Conservation (phyloP, 176 grass and related monocot species). For the Musa acuminata region DNA sequence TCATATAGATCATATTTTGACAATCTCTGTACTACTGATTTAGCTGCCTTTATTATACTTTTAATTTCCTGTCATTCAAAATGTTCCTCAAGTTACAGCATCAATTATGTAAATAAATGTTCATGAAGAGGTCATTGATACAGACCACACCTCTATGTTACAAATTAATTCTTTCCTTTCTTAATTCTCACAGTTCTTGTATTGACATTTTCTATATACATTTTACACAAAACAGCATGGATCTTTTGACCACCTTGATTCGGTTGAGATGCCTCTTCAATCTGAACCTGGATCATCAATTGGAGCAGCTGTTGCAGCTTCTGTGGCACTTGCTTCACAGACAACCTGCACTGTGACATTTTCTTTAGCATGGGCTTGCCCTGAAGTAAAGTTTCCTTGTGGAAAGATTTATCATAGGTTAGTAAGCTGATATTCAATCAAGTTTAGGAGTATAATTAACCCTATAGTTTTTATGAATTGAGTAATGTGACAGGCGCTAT, state of each 20-base stretch:
- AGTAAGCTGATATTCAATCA: slow-evolving; percentile 2
- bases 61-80: neutral
- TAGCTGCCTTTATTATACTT: neutral
- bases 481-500: slow-evolving; percentile 51
- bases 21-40: neutral
- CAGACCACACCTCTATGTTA: neutral
- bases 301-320: slow-evolving; percentile 80
- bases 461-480: slow-evolving; percentile 6
- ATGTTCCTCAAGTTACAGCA: neutral
- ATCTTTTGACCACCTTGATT: slow-evolving; percentile 74
- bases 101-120: neutral
- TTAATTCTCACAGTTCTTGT: neutral
- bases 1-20: neutral
- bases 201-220: neutral
- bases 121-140: neutral
- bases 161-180: neutral
- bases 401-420: slow-evolving; percentile 95
- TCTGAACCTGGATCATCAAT: slow-evolving; percentile 69
- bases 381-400: slow-evolving; percentile 92
- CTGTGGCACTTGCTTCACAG: slow-evolving; percentile 50
- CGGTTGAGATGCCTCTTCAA: slow-evolving; percentile 34
- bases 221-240: slow-evolving; percentile 52
- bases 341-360: slow-evolving; percentile 63
- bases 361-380: slow-evolving; percentile 93
- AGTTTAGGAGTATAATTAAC: neutral